A percentile compares a stretch with the other conserved stretches of the same genome.
phyloP scores from a whole-genome alignment of 192 early-diverging fungal species.

The Mortierella claussenii region DNA sequence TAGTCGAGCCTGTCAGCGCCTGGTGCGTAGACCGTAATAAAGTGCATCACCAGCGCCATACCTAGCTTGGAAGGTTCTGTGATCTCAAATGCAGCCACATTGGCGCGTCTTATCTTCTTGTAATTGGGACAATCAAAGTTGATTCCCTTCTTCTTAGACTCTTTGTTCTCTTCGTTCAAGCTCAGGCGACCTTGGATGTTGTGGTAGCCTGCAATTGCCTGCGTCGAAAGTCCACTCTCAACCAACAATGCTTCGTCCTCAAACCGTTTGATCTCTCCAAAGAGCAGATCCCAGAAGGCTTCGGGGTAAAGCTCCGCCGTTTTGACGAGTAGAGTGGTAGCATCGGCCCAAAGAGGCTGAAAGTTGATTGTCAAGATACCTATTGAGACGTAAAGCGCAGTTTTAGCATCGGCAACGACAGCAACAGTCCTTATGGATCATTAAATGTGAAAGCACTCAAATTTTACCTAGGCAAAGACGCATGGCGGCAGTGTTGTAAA shows the following conservation, averaged over 20 bases:
- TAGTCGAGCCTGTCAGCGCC: conserved; percentile 70
- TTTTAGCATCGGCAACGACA: too few species aligned
- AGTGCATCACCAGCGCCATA: conserved; percentile 53
- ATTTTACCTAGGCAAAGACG: conserved; percentile 77
- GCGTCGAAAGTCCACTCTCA: conserved; percentile 60
- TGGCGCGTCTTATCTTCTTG: conserved; percentile 47
- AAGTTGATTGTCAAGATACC: conserved; percentile 85
- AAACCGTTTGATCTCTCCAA: conserved; percentile 65
- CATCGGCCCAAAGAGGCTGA: conserved; percentile 85
- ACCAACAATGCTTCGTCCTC: conserved; percentile 68
- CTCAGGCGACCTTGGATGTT: conserved; percentile 17
- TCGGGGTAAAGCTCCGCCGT: conserved; percentile 62
- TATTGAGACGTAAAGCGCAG: conserved; percentile 2
- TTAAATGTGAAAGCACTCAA: conserved; percentile 8
- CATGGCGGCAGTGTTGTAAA: conserved; percentile 76
- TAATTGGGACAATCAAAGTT: conserved; percentile 67
- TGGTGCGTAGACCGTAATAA: conserved; percentile 53
- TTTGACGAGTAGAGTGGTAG: conserved; percentile 64
- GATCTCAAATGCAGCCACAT: conserved; percentile 44
- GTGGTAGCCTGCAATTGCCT: conserved; percentile 42
- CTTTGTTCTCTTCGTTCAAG: background rate
- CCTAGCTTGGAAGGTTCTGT: conserved; percentile 34
- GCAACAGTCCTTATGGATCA: too few species aligned
- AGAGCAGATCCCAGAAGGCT: conserved; percentile 71
- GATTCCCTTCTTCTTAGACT: conserved; percentile 48